These are phyloP conservation scores for Debaryomyces singareniensis DNA, from an alignment of 1,139 yeast genomes.

Conservation along the genomic window DNA sequence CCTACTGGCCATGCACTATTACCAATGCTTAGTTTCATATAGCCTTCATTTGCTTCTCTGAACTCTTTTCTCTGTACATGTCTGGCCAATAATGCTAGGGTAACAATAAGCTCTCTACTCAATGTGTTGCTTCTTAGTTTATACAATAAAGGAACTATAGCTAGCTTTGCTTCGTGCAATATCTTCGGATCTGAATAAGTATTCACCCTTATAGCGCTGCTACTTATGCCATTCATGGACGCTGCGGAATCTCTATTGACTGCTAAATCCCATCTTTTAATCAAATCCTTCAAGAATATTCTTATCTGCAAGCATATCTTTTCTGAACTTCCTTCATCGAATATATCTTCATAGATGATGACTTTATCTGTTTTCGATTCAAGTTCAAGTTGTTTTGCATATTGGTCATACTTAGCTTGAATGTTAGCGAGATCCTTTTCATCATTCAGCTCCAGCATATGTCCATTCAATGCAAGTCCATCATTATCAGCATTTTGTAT, in stretches of 20 bases:
- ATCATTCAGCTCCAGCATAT: too few species aligned
- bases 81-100: slow-evolving; percentile 55
- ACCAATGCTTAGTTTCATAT: slow-evolving; percentile 75
- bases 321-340: slow-evolving; percentile 17
- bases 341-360: slow-evolving; percentile 29
- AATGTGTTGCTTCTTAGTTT: slow-evolving; percentile 47
- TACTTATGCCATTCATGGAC: too few species aligned
- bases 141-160: slow-evolving; percentile 55
- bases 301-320: slow-evolving; percentile 40
- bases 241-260: too few species aligned
- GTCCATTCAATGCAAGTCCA: too few species aligned
- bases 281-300: slow-evolving; percentile 40
- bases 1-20: slow-evolving; percentile 95
- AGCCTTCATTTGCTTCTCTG: slow-evolving; percentile 59
- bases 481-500: too few species aligned
- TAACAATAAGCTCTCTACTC: slow-evolving; percentile 37
- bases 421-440: slow-evolving; percentile 5
- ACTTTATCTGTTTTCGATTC: slow-evolving; percentile 17
- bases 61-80: slow-evolving; percentile 52
- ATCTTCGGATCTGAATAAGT: slow-evolving; percentile 10
- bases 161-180: slow-evolving; percentile 50
- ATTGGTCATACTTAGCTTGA: slow-evolving; percentile 11
- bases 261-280: slow-evolving; percentile 44
- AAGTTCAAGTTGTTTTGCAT: slow-evolving; percentile 12
- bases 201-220: neutral